A percentile compares a stretch with the other conserved stretches of the same genome.
Conservation (phyloP, 2,329 filamentous ascomycete species). For the Hypoxylon sp. region DNA sequence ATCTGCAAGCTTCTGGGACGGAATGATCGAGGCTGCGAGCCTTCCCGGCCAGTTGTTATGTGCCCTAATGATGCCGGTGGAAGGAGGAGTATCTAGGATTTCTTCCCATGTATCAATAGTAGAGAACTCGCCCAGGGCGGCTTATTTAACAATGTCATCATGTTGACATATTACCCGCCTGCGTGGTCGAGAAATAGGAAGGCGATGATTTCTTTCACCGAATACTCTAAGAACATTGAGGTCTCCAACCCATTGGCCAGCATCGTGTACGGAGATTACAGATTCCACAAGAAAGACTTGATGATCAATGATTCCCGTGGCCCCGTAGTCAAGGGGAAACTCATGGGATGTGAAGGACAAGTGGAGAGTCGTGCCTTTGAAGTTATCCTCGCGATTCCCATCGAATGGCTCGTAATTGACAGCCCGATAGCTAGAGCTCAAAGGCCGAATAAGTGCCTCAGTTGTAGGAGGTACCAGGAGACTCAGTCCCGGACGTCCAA, state of each 20-base stretch:
- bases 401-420: slow-evolving; percentile 22
- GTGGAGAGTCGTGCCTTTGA: slow-evolving; percentile 24
- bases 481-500: not conserved
- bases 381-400: slow-evolving; percentile 22
- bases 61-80: not conserved
- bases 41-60: not conserved
- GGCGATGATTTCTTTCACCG: not conserved
- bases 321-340: not conserved
- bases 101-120: not conserved
- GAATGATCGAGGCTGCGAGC: not conserved
- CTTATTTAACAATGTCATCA: not conserved
- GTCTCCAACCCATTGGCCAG: not conserved
- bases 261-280: not conserved
- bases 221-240: not conserved
- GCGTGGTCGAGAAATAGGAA: not conserved
- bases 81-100: not conserved
- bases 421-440: slow-evolving; percentile 16
- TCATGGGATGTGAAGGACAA: slow-evolving; percentile 23
- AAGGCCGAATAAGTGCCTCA: slow-evolving; percentile 13
- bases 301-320: not conserved
- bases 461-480: not conserved
- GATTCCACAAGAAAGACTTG: not conserved
- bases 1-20: not conserved
- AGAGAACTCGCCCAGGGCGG: not conserved
- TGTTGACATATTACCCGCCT: not conserved